A percentile compares a stretch with the other conserved stretches of the same genome.
Evolutionary conservation across 345 rosid species (phyloP).

Genomic region (Iberis pinnata): DNA sequence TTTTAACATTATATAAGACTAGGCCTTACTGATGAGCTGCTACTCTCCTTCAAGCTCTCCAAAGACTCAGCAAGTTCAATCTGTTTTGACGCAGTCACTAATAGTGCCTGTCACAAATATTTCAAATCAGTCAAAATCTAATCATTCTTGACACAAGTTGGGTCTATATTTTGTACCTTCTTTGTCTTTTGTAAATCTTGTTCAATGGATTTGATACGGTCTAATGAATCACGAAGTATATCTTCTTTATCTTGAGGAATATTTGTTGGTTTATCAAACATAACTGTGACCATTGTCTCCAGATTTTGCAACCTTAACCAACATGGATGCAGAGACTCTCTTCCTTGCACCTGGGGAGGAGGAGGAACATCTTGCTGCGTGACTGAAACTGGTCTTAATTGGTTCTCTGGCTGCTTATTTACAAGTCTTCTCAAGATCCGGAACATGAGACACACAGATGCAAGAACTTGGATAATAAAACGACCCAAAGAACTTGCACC

Average conservation of each 20-base stretch:
- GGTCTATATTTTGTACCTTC: conserved; percentile 35
- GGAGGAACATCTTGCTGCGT: conserved; percentile 32
- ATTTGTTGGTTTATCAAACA: conserved; percentile 49
- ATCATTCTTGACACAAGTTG: neutral
- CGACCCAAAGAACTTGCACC: conserved; percentile 30
- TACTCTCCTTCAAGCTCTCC: conserved; percentile 53
- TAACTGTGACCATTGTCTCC: conserved; percentile 64
- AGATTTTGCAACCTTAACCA: conserved; percentile 76
- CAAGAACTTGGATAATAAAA: conserved; percentile 45
- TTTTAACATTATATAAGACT: neutral
- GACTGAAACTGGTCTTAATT: conserved; percentile 31
- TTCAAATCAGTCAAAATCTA: neutral
- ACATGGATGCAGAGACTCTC: conserved; percentile 55
- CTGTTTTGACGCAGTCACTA: conserved; percentile 87
- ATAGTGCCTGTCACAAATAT: conserved; percentile 51
- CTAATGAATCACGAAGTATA: conserved; percentile 73
- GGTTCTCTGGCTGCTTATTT: conserved; percentile 36
- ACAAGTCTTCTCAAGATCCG: conserved; percentile 41
- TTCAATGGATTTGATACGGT: conserved; percentile 73
- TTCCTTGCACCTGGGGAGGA: conserved; percentile 33
- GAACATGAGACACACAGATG: conserved; percentile 40
- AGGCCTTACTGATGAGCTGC: conserved; percentile 44
- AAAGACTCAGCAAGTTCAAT: conserved; percentile 79
- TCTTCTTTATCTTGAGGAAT: conserved; percentile 89
- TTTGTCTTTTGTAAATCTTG: conserved; percentile 85